Conservation (phyloP, 192 early-diverging fungal species). For the Chytriomyces sp. region DNA sequence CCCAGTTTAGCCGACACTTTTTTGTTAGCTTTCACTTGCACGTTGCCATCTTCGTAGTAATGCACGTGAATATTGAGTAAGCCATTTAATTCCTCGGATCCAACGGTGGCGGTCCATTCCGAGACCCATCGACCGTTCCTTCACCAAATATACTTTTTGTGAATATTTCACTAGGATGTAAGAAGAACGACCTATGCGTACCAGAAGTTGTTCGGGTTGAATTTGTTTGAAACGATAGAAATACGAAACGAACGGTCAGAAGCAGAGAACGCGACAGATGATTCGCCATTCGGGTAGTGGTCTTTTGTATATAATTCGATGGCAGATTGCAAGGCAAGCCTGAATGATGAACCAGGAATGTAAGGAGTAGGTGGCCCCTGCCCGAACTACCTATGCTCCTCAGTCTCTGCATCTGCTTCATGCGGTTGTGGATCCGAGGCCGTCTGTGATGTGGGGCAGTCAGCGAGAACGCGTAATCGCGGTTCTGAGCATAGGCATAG, state of each 20-base stretch:
- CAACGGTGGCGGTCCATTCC: conserved; percentile 71
- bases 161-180: too few relatives aligned
- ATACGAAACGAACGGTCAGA: conserved; percentile 50
- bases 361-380: neutral
- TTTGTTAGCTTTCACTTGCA: conserved; percentile 85
- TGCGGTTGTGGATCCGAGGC: conserved; percentile 51
- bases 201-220: conserved; percentile 94
- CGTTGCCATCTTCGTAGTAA: conserved; percentile 99
- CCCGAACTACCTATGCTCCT: conserved; percentile 40
- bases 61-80: conserved; percentile 82
- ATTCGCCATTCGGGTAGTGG: conserved; percentile 78
- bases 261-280: conserved; percentile 64
- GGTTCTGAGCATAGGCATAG: neutral
- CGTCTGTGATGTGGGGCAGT: conserved; percentile 27
- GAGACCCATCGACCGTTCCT: conserved; percentile 95
- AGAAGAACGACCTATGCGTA: too few relatives aligned
- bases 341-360: neutral
- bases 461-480: neutral
- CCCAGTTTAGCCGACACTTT: conserved; percentile 47
- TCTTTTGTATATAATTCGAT: conserved; percentile 66
- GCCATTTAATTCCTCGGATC: conserved; percentile 66
- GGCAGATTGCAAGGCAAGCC: conserved; percentile 66
- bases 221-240: conserved; percentile 86
- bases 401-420: conserved; percentile 32
- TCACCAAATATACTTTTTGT: neutral